Percentiles rank a stretch among this genome's conserved stretches.
Evolutionary conservation across 345 rosid genomes (phyloP).

Genomic region (Theobroma cacao): DNA sequence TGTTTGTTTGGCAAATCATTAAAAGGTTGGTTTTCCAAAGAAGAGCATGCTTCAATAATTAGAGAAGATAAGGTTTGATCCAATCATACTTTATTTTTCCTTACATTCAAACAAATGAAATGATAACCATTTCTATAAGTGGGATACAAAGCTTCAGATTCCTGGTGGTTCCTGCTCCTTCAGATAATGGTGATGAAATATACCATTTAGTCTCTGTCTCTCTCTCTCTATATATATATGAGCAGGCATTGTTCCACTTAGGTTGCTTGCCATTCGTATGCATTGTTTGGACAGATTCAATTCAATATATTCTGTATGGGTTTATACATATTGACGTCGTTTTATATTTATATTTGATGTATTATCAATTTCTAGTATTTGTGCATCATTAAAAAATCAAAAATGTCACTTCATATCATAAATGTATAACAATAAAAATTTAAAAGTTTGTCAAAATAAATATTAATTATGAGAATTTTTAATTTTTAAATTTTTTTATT

Average conservation of each 20-base stretch:
- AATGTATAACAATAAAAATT: no score
- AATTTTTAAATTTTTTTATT: no score
- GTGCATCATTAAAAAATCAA: no score
- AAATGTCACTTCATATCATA: no score
- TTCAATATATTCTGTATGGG: not conserved
- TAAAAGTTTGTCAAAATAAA: no score
- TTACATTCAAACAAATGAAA: not conserved
- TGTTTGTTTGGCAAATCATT: not conserved
- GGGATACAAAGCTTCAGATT: not conserved
- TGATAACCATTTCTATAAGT: not conserved
- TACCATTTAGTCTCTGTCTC: no score
- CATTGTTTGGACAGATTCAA: not conserved
- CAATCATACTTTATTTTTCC: not conserved
- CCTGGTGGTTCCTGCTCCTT: not conserved
- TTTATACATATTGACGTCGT: no score
- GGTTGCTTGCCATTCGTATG: not conserved
- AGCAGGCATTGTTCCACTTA: not conserved
- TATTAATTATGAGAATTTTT: no score
- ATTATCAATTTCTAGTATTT: no score
- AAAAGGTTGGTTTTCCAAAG: not conserved
- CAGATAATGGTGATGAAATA: not conserved
- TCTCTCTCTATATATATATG: no score
- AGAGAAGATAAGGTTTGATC: not conserved
- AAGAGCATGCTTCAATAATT: not conserved
- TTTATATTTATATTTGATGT: no score